Percentiles rank a stretch among this genome's conserved stretches.
Conservation (phyloP, 2,329 filamentous ascomycete genomes). For the Epichloe scottii region DNA sequence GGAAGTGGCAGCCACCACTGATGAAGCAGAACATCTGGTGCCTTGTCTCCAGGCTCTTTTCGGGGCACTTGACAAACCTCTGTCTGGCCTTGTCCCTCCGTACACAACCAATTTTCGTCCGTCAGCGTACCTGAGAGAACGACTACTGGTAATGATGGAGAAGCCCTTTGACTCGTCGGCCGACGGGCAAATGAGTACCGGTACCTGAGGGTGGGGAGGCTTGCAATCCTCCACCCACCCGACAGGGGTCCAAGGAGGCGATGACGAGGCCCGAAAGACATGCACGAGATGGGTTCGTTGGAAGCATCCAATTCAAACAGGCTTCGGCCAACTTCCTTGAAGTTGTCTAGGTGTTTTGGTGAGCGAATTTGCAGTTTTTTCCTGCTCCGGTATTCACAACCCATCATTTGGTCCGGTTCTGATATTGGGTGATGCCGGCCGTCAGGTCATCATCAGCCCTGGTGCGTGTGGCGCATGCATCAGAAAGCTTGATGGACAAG, state of each 20-base stretch:
- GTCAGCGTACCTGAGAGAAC: not conserved
- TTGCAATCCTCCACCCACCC: slow-evolving; percentile 2
- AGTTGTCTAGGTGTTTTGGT: too few relatives aligned
- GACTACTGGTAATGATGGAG: slow-evolving; percentile 4
- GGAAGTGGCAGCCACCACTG: not conserved
- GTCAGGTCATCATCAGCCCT: too few relatives aligned
- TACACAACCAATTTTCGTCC: not conserved
- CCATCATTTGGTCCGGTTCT: too few relatives aligned
- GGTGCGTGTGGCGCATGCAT: too few relatives aligned
- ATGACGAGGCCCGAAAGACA: slow-evolving; percentile 26
- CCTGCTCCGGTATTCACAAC: too few relatives aligned
- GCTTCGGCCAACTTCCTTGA: not conserved
- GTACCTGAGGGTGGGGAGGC: slow-evolving; percentile 10
- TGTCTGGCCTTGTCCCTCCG: not conserved
- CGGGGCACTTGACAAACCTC: not conserved
- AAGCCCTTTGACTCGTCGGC: not conserved
- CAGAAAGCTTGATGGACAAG: too few relatives aligned
- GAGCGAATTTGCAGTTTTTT: too few relatives aligned
- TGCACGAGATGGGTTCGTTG: not conserved
- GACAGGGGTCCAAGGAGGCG: slow-evolving; percentile 15
- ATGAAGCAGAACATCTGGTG: not conserved
- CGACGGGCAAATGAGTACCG: slow-evolving; percentile 4
- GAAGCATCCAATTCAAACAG: not conserved
- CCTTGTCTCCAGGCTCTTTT: too few relatives aligned
- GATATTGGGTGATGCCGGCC: too few relatives aligned